Conservation (phyloP, 345 rosid species). For the Odontarrhena argentea region DNA sequence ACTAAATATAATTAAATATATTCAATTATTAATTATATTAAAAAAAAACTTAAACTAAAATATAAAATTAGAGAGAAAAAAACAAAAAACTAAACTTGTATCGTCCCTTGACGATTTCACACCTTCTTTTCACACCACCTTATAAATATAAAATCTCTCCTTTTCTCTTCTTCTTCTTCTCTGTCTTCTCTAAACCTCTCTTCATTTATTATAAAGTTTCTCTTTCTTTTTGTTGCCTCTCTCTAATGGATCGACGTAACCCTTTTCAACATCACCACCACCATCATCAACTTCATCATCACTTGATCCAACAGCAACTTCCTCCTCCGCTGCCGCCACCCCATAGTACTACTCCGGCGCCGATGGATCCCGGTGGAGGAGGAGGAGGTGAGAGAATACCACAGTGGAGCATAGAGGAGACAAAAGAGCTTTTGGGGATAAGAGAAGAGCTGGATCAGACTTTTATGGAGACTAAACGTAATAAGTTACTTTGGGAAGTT, state of each 20-base stretch:
- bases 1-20: background rate
- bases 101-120: constrained; percentile 57
- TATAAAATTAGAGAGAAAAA: constrained; percentile 6
- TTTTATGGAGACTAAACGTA: constrained; percentile 96
- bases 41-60: background rate
- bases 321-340: constrained; percentile 50
- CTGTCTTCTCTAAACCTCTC: constrained; percentile 28
- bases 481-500: constrained; percentile 89
- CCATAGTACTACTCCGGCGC: constrained; percentile 39
- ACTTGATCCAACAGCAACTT: constrained; percentile 47
- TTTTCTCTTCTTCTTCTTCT: constrained; percentile 33
- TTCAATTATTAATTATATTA: constrained; percentile 21
- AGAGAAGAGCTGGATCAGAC: constrained; percentile 84
- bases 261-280: constrained; percentile 50
- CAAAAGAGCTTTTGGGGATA: constrained; percentile 78
- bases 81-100: constrained; percentile 29
- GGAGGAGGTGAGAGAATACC: constrained; percentile 67
- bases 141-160: constrained; percentile 42
- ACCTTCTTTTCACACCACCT: constrained; percentile 65
- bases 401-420: constrained; percentile 92
- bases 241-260: constrained; percentile 56
- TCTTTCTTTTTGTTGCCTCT: background rate
- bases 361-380: constrained; percentile 35
- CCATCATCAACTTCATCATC: constrained; percentile 48
- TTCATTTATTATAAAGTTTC: constrained; percentile 26